These are phyloP conservation scores for Candida jianshihensis DNA, from an alignment of 805 yeast species.

Conservation along the genomic window DNA sequence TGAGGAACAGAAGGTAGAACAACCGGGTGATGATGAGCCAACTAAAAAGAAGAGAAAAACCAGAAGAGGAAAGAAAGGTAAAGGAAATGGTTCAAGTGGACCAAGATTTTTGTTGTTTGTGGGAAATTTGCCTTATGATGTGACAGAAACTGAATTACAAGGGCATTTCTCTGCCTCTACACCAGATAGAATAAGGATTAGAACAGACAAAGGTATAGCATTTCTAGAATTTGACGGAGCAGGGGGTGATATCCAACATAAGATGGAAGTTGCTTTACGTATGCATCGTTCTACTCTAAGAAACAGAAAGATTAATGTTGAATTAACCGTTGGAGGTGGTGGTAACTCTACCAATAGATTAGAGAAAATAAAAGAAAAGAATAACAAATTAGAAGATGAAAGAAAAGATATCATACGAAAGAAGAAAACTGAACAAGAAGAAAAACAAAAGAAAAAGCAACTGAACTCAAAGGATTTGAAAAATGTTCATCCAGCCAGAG, in stretches of 20 bases:
- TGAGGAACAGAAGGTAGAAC: background rate
- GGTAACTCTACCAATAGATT: conserved; percentile 71
- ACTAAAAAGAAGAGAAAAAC: conserved; percentile 62
- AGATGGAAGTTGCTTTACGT: conserved; percentile 78
- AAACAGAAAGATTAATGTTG: conserved; percentile 83
- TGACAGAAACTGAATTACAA: conserved; percentile 52
- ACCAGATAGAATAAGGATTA: conserved; percentile 72
- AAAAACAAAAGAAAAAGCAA: conserved; percentile 8
- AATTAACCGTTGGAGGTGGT: conserved; percentile 97
- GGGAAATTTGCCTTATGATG: conserved; percentile 80
- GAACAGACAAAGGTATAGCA: conserved; percentile 87
- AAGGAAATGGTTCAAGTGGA: conserved; percentile 37
- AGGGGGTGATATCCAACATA: conserved; percentile 55
- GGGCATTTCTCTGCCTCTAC: conserved; percentile 66
- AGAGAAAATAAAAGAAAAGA: conserved; percentile 71
- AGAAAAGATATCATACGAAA: conserved; percentile 49
- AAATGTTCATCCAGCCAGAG: conserved; percentile 60
- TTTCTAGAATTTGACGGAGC: conserved; percentile 72
- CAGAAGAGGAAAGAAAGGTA: conserved; percentile 71
- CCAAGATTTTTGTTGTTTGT: conserved; percentile 79
- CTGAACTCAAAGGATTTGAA: conserved; percentile 9
- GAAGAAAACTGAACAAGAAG: conserved; percentile 35
- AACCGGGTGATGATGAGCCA: conserved; percentile 22
- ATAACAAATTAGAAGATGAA: conserved; percentile 66
- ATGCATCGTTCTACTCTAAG: conserved; percentile 72